Base-by-base conservation (phyloP, 2,329 filamentous ascomycete species). In the Exophiala oligosperma region DNA sequence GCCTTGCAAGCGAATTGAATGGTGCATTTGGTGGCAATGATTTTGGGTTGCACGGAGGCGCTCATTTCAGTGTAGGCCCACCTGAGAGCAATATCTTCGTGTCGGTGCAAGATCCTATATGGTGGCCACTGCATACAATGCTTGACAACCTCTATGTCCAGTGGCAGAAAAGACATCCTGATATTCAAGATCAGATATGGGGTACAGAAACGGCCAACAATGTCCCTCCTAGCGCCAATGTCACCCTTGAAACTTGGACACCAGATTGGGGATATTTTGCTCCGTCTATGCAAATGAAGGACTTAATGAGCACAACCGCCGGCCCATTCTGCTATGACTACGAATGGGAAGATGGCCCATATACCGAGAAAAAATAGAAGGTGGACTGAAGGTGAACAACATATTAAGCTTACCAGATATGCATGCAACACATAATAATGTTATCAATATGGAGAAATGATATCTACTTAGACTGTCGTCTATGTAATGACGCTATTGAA, bases 321-420 rank as follows among this genome's bases (percentile, higher is more conserved):
- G 66, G 66, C 11, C 66, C 66, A 6, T 68, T 67, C 56, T 68
- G 66, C 44, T 68, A 68, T 55, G 53, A 63, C 49, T 68, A 68
- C 46, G 66, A 68, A 41, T 41, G 38, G 38, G 38, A 41, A 41
- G 38, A 41, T 41, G 38, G 38, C 9, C 38, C 28, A 28, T 49
- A 28, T 12, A 41, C 12, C 6, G 38, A 41, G 38, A 17, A 3
- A 41, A 3, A 11, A 23, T 23, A 17, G n/a, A 14, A 28, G 12
- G 46, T 4, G 21, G 14, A 48, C n/a, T 23, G n/a, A 48, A 26
- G 8, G 2, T 5, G 21, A 23, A 5, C 14, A n/a, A 6, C 46
- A 12, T 41, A 17, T 41, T 21, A 7, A 17, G 6, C 21, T 14
- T 21, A 17, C 17, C 17, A 17, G 17, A 17, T 17, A 3, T 23